A percentile compares a stretch with the other conserved stretches of the same genome.
Conservation (phyloP, 768 basidiomycete species). For the Termitomyces heimii region DNA sequence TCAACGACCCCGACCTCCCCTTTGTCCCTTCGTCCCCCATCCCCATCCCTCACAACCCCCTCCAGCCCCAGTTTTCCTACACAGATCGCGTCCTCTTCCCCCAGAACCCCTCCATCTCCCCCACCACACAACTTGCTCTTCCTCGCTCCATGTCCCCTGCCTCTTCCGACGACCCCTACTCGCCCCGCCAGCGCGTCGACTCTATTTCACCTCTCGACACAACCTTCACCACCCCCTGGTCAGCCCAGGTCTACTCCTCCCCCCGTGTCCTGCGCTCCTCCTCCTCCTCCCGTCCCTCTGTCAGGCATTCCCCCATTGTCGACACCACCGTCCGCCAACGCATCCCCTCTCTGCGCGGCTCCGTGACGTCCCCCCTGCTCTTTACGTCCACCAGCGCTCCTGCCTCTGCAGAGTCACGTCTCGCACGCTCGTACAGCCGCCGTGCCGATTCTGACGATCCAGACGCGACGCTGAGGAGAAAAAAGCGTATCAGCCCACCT, state of each 20-base stretch:
- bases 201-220: constrained; percentile 62
- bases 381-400: constrained; percentile 76
- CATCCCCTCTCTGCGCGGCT: constrained; percentile 36
- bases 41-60: constrained; percentile 52
- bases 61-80: constrained; percentile 34
- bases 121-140: constrained; percentile 47
- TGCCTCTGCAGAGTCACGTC: constrained; percentile 41
- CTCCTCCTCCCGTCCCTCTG: constrained; percentile 31
- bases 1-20: constrained; percentile 50
- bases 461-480: constrained; percentile 70
- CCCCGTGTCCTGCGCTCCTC: constrained; percentile 40
- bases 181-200: constrained; percentile 35
- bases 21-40: constrained; percentile 51
- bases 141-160: constrained; percentile 56
- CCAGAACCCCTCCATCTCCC: constrained; percentile 50
- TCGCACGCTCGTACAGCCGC: constrained; percentile 56
- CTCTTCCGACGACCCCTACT: constrained; percentile 40
- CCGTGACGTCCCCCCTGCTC: constrained; percentile 43
- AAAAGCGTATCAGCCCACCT: constrained; percentile 33
- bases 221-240: constrained; percentile 59
- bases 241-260: constrained; percentile 55
- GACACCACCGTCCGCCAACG: constrained; percentile 35
- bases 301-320: constrained; percentile 43
- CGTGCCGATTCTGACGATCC: constrained; percentile 68
- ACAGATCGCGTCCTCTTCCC: constrained; percentile 39